Evolutionary conservation across 768 basidiomycete genomes (phyloP), one percentile per base, ranked within the genome.

Genomic region (Naganishia onofrii): DNA sequence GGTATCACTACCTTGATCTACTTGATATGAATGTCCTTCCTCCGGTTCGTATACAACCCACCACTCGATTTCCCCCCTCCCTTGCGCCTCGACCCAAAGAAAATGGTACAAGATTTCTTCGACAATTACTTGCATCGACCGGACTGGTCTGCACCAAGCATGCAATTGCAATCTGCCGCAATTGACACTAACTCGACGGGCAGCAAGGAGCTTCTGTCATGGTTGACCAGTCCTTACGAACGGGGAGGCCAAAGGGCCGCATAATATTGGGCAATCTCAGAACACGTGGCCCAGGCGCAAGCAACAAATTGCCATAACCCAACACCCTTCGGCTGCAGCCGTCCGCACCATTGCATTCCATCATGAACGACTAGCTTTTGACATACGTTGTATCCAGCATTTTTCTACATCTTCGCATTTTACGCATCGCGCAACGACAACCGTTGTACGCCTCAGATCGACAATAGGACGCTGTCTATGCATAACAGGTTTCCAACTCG

Each of bases 111-210:
- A 28, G 60, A 63, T 29, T 29, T 63, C 6, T 63, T 63, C 42
- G 60, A 63, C 60, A 63, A 63, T 36, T 44, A 46, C n/a, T 17
- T 63, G 42, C 60, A 44, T 19, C 60, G 60, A 3, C 60, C 60
- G 42, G 60, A 63, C 12, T 63, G 60, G 60, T 46, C 60, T 34
- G 29, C 19, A 10, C 60, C 60, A 12, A 63, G 60, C 42, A 63
- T 63, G 38, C 60, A 63, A n/a, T 12, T 63, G 17, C 60, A 42
- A 44, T 46, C 60, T 15, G 38, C 8, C 17, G 29, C 38, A 5
- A 44, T 63, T 31, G 26, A 63, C 19, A 42, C 46, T 19, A 26
- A 44, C n/a, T 42, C 60, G 13, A 23, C 38, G 7, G 60, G 60
- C 21, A 63, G 38, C 26, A 21, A 31, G 26, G 60, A 63, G 38